Conservation (phyloP, 2,329 filamentous ascomycete genomes). For the Helotiales sp. region DNA sequence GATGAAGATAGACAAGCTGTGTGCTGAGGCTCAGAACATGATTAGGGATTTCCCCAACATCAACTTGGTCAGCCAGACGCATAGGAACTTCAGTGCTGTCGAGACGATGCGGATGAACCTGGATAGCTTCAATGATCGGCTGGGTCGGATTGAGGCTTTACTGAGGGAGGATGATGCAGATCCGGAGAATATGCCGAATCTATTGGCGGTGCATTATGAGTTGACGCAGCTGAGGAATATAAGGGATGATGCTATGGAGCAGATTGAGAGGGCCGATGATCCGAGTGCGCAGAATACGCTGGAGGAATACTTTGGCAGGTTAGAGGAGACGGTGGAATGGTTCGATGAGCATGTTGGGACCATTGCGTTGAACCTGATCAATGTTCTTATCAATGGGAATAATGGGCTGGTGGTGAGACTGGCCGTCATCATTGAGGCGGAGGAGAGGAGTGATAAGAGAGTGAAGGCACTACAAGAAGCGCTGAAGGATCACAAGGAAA, state of each 20-base stretch:
- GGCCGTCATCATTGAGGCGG: slow-evolving; percentile 89
- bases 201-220: slow-evolving; percentile 88
- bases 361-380: slow-evolving; percentile 88
- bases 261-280: slow-evolving; percentile 82
- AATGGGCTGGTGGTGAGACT: slow-evolving; percentile 88
- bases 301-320: slow-evolving; percentile 83
- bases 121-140: slow-evolving; percentile 80
- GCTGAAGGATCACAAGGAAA: slow-evolving; percentile 92
- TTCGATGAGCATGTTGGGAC: slow-evolving; percentile 95
- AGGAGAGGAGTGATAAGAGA: slow-evolving; percentile 94
- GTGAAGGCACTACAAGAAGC: slow-evolving; percentile 92
- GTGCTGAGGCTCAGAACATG: slow-evolving; percentile 96
- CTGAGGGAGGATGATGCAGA: slow-evolving; percentile 84
- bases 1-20: slow-evolving; percentile 97
- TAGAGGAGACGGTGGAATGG: slow-evolving; percentile 89
- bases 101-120: slow-evolving; percentile 92
- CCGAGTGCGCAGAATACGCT: slow-evolving; percentile 78
- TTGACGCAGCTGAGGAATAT: slow-evolving; percentile 92
- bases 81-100: slow-evolving; percentile 93
- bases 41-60: slow-evolving; percentile 95
- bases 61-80: slow-evolving; percentile 89
- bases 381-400: slow-evolving; percentile 84
- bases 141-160: slow-evolving; percentile 77
- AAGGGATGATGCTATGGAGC: slow-evolving; percentile 93
- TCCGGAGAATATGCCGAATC: slow-evolving; percentile 86